Evolutionary conservation across 2,329 filamentous ascomycete species (phyloP).

Genomic region (Aspergillus texensis): DNA sequence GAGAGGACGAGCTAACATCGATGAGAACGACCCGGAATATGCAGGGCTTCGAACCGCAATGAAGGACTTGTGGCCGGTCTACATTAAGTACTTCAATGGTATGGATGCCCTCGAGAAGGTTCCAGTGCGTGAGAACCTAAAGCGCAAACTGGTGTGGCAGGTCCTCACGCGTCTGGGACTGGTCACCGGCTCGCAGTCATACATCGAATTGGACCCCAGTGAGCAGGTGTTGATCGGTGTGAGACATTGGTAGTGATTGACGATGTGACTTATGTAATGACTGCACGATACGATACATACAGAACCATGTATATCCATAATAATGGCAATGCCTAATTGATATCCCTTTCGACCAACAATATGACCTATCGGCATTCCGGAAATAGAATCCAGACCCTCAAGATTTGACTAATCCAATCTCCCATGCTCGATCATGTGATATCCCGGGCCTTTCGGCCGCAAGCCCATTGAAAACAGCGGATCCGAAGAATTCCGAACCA

Average conservation of each 20-base stretch:
- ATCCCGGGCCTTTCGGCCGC: conserved; percentile 14
- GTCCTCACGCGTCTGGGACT: conserved; percentile 67
- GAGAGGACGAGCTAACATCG: conserved; percentile 8
- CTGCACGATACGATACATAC: neutral
- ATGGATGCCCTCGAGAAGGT: conserved; percentile 82
- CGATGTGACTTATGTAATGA: conserved; percentile 2
- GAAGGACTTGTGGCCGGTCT: conserved; percentile 68
- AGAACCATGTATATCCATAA: neutral
- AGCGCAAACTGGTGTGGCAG: conserved; percentile 67
- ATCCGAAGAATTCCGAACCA: conserved; percentile 25
- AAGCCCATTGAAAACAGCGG: neutral
- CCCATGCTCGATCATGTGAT: conserved; percentile 9
- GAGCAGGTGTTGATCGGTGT: conserved; percentile 60
- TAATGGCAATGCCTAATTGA: neutral
- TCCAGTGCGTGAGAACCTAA: conserved; percentile 80
- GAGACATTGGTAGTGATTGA: conserved; percentile 64
- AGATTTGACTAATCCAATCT: neutral
- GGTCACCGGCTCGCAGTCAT: conserved; percentile 51
- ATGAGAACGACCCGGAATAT: conserved; percentile 26
- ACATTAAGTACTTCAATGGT: conserved; percentile 88
- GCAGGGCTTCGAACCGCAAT: conserved; percentile 41
- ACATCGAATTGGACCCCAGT: conserved; percentile 33
- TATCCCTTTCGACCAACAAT: neutral
- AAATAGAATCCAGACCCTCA: neutral
- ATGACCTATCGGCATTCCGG: neutral